These are phyloP conservation scores for Protomyces lactucae-debilis DNA, from an alignment of 1,139 yeast species.

Conservation along the genomic window DNA sequence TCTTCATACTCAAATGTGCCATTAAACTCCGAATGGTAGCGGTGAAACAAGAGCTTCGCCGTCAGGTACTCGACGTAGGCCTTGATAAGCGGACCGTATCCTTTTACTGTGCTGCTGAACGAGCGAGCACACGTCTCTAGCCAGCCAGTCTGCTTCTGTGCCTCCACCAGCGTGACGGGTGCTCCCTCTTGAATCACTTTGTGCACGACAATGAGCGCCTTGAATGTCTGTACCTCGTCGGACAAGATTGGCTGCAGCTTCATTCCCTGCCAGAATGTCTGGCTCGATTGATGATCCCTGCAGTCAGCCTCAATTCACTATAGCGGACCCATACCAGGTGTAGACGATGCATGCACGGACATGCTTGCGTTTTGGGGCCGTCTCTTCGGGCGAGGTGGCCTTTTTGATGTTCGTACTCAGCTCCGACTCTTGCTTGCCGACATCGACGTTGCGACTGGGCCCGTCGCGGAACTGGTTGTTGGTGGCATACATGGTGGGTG, in stretches of 20 bases:
- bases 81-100: constrained; percentile 68
- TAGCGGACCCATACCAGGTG: constrained; percentile 6
- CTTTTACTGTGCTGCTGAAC: constrained; percentile 35
- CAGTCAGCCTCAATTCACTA: constrained; percentile 57
- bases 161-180: constrained; percentile 76
- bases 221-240: constrained; percentile 79
- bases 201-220: constrained; percentile 81
- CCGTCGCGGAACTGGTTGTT: constrained; percentile 26
- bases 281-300: constrained; percentile 94
- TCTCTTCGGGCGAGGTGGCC: constrained; percentile 81
- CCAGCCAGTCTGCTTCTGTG: constrained; percentile 67
- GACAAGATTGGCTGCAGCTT: constrained; percentile 74
- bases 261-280: constrained; percentile 81
- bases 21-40: constrained; percentile 79
- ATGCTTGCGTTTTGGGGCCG: constrained; percentile 93
- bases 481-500: constrained; percentile 10
- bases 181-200: constrained; percentile 97
- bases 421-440: constrained; percentile 35
- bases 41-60: constrained; percentile 75
- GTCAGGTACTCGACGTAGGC: constrained; percentile 71
- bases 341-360: constrained; percentile 45
- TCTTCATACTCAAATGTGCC: constrained; percentile 97
- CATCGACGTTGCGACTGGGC: constrained; percentile 24
- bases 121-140: constrained; percentile 50
- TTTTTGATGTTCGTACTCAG: constrained; percentile 64